phyloP scores from a whole-genome alignment of 2,329 filamentous ascomycete species.

The Diaporthe vexans region DNA sequence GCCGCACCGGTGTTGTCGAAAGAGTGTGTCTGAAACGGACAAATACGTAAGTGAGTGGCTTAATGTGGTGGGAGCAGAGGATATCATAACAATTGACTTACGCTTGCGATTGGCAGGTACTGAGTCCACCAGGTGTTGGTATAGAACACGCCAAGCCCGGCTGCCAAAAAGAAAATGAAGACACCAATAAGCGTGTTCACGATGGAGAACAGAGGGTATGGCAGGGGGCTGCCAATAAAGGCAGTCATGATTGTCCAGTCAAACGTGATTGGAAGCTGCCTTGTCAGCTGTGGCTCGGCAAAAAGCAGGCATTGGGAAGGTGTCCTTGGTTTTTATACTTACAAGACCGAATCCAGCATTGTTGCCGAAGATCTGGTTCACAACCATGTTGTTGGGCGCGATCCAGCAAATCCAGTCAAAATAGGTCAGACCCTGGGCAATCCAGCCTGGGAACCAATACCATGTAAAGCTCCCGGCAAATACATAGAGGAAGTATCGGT shows the following conservation, averaged over 20 bases:
- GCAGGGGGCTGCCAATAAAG: constrained; percentile 36
- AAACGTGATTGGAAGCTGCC: constrained; percentile 38
- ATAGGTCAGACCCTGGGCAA: constrained; percentile 37
- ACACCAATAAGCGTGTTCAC: constrained; percentile 36
- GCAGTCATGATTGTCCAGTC: constrained; percentile 41
- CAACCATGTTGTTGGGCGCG: constrained; percentile 34
- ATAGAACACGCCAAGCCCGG: constrained; percentile 36
- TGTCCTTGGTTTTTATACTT: not conserved
- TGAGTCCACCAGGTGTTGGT: constrained; percentile 37
- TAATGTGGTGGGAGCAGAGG: no score
- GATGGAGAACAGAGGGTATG: constrained; percentile 36
- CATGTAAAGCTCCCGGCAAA: constrained; percentile 32
- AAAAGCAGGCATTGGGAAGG: not conserved
- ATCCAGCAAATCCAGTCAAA: constrained; percentile 41
- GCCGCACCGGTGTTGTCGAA: constrained; percentile 34
- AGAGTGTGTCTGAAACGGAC: constrained; percentile 18
- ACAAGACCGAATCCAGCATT: constrained; percentile 36
- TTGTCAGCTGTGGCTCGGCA: constrained; percentile 8
- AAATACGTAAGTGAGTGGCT: not conserved
- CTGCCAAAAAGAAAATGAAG: constrained; percentile 36
- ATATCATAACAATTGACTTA: not conserved
- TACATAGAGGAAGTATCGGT: constrained; percentile 35
- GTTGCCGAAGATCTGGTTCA: constrained; percentile 40
- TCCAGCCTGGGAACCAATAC: constrained; percentile 40
- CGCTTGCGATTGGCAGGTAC: constrained; percentile 38